phyloP scores from a whole-genome alignment of 2,329 filamentous ascomycete genomes.

The Geosmithia flava region DNA sequence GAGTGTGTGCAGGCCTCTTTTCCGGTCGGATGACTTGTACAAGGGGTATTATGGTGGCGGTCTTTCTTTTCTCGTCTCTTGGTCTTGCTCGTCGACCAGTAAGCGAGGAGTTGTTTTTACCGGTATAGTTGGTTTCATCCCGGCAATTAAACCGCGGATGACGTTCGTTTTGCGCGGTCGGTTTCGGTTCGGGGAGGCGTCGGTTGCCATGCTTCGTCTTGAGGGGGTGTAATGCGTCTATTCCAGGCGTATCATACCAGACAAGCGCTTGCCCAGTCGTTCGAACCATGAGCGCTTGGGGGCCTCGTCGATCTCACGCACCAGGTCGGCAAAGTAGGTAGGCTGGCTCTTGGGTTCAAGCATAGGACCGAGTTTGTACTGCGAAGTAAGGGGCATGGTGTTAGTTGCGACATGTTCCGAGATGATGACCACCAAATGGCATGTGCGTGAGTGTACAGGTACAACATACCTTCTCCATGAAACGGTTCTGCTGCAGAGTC shows the following conservation, averaged over 20 bases:
- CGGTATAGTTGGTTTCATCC: no score
- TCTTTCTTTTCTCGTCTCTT: neutral
- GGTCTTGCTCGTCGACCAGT: neutral
- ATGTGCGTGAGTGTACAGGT: neutral
- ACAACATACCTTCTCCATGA: slow-evolving; percentile 37
- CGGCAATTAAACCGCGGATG: no score
- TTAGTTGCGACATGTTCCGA: slow-evolving; percentile 1
- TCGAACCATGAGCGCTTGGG: slow-evolving; percentile 43
- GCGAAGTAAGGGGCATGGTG: neutral
- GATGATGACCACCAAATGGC: neutral
- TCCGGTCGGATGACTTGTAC: neutral
- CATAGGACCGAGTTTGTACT: slow-evolving; percentile 32
- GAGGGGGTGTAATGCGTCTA: slow-evolving; percentile 14
- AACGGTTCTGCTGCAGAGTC: slow-evolving; percentile 46
- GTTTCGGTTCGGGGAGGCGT: no score
- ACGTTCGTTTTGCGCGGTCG: no score
- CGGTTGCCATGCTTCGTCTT: no score
- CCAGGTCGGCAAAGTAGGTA: slow-evolving; percentile 48
- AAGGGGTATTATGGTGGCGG: neutral
- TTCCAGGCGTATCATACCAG: slow-evolving; percentile 46
- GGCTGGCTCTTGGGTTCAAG: slow-evolving; percentile 50
- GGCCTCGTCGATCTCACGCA: slow-evolving; percentile 50
- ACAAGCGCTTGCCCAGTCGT: slow-evolving; percentile 38
- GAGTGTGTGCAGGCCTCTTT: no score
- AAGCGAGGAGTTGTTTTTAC: no score